Evolutionary conservation across 179 eudicot genomes (phyloP).

Genomic region (Spergularia azorica): DNA sequence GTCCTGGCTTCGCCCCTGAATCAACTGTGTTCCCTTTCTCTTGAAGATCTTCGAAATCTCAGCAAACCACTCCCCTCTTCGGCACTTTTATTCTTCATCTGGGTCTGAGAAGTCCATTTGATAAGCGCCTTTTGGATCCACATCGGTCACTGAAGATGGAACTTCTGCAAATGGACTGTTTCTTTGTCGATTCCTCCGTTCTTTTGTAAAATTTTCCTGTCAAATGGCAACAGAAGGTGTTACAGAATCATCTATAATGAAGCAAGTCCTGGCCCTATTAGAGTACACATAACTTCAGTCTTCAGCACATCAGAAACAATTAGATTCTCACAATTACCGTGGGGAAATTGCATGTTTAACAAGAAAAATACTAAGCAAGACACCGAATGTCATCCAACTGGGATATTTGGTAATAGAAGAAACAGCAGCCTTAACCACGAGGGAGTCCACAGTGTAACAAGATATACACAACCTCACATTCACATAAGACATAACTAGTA

Average conservation of each 20-base stretch:
- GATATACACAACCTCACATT: not conserved
- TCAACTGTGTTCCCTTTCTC: no score
- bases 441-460: not conserved
- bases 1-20: no score
- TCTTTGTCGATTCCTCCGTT: slow-evolving; percentile 53
- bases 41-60: no score
- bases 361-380: not conserved
- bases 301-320: not conserved
- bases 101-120: slow-evolving; percentile 68
- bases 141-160: slow-evolving; percentile 80
- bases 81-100: slow-evolving; percentile 26
- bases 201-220: slow-evolving; percentile 43
- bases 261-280: slow-evolving; percentile 1
- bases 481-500: not conserved
- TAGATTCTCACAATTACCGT: not conserved
- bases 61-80: no score
- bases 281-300: not conserved
- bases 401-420: not conserved
- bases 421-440: not conserved
- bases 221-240: not conserved
- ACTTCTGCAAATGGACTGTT: slow-evolving; percentile 35
- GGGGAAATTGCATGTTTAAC: no score
- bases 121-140: slow-evolving; percentile 54
- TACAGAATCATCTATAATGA: not conserved
- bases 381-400: not conserved